phyloP scores from a whole-genome alignment of 2,329 filamentous ascomycete genomes.

The Phaeophleospora eucalypticola region DNA sequence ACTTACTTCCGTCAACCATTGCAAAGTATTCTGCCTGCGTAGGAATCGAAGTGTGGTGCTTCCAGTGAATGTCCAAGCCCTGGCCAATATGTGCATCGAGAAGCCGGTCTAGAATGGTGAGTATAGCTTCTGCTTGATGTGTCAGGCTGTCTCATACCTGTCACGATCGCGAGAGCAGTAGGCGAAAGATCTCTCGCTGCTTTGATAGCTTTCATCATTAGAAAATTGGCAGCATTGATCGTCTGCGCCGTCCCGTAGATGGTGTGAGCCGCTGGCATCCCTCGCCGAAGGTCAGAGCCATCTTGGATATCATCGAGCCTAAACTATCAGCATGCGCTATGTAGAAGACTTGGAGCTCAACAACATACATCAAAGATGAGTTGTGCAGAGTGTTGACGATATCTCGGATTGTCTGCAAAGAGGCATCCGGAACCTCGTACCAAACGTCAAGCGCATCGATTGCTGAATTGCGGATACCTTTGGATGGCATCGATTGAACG shows the following conservation, averaged over 20 bases:
- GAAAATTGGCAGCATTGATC: slow-evolving; percentile 8
- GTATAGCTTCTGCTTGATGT: not conserved
- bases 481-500: slow-evolving; percentile 6
- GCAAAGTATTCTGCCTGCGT: slow-evolving; percentile 5
- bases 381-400: slow-evolving; percentile 8
- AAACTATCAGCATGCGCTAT: not conserved
- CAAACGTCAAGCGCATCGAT: slow-evolving; percentile 8
- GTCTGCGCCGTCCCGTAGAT: slow-evolving; percentile 6
- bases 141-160: not conserved
- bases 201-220: slow-evolving; percentile 6
- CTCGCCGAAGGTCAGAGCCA: slow-evolving; percentile 5
- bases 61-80: slow-evolving; percentile 9
- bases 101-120: slow-evolving; percentile 1
- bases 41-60: slow-evolving; percentile 2
- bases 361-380: slow-evolving; percentile 6
- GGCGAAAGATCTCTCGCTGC: not conserved
- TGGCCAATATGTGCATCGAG: slow-evolving; percentile 7
- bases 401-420: slow-evolving; percentile 3
- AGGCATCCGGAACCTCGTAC: slow-evolving; percentile 4
- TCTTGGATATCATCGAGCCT: slow-evolving; percentile 11
- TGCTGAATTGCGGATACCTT: slow-evolving; percentile 4
- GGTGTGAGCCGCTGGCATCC: slow-evolving; percentile 1
- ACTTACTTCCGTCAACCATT: slow-evolving; percentile 8
- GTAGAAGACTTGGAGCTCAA: not conserved
- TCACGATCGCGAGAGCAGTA: slow-evolving; percentile 1